Evolutionary conservation across 805 yeast species (phyloP), one percentile per base, ranked within the genome.

Genomic region (Nakazawaea wyomingensis): DNA sequence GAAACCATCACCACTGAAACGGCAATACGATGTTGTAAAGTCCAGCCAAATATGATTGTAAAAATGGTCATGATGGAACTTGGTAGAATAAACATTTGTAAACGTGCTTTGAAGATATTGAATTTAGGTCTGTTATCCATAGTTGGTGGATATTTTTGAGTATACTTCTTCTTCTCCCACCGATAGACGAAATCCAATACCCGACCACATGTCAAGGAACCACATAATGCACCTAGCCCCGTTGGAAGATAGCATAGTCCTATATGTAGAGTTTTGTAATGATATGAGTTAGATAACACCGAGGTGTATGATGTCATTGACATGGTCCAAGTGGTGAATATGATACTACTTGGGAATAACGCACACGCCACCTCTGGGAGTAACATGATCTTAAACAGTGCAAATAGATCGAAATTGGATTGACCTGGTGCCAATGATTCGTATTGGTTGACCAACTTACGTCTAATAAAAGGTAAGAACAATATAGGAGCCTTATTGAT

Each of bases 171-270:
- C 11, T 24, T 24, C 27, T 24, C 27, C 27, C 27, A 24, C 11
- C 27, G 27, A 11, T 24, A 48, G 45, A 32, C 53, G 57, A 61
- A 59, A 52, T 85, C 81, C 51, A 85, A 54, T 4, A 76, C 33
- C 48, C 68, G 65, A 1, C 96, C 96, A 3, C 79, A 61, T 0
- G 56, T 28, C 0, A 86, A 48, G 0, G 90, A 75, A 20, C 91
- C 87, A 0, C 69, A 31, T 11, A 85, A 57, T 4, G 86, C 76
- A 9, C 82, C 83, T 0, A 76, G 50, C 13, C 96, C 96, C 17
- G 82, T 78, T 3, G 95, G 84, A 32, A 88, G 65, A 54, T 80
- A 88, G 43, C 87, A 77, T 14, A 78, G 60, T 3, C 96, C 96
- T 31, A 85, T 76, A 37, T 76, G 68, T 35, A 76, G 62, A 1